Percentiles rank a stretch among this genome's conserved stretches.
These are phyloP conservation scores for Aspergillus mulundensis DNA, from an alignment of 495 filamentous ascomycete genomes.

Conservation along the genomic window DNA sequence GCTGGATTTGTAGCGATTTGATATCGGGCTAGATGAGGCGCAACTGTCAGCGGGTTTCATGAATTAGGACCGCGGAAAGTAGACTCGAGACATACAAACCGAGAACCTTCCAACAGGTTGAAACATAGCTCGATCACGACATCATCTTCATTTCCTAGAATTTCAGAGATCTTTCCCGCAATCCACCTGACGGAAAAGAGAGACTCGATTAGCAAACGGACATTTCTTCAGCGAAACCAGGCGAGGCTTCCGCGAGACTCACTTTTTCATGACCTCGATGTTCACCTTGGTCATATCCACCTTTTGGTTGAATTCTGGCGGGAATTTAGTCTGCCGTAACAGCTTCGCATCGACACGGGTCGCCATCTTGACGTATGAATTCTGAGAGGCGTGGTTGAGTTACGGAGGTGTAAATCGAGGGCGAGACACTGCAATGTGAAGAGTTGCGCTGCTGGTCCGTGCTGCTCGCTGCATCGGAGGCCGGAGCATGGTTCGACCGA, in stretches of 20 bases:
- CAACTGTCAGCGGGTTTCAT: conserved; percentile 3
- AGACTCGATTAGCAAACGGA: conserved; percentile 8
- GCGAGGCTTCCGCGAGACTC: conserved; percentile 18
- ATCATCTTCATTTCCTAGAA: conserved; percentile 88
- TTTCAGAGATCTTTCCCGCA: conserved; percentile 75
- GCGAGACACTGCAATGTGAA: conserved; percentile 11
- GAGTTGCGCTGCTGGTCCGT: conserved; percentile 15
- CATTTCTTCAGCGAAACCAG: conserved; percentile 5
- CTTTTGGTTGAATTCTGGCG: conserved; percentile 87
- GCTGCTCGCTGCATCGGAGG: conserved; percentile 1
- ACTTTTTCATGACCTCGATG: conserved; percentile 97
- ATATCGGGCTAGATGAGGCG: conserved; percentile 73
- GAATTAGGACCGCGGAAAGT: not conserved
- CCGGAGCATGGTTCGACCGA: conserved; percentile 18
- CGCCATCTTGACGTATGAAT: conserved; percentile 50
- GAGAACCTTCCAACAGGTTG: conserved; percentile 75
- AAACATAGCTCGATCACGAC: conserved; percentile 92
- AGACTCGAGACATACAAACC: conserved; percentile 59
- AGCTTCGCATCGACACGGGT: conserved; percentile 79
- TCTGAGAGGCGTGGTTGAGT: not conserved
- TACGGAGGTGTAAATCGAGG: not conserved
- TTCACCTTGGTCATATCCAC: conserved; percentile 98
- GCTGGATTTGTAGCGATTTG: conserved; percentile 86
- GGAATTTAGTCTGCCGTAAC: conserved; percentile 86
- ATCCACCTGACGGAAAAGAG: conserved; percentile 68